These are phyloP conservation scores for Musa beccarii DNA, from an alignment of 176 grass and related monocot species.

Conservation along the genomic window DNA sequence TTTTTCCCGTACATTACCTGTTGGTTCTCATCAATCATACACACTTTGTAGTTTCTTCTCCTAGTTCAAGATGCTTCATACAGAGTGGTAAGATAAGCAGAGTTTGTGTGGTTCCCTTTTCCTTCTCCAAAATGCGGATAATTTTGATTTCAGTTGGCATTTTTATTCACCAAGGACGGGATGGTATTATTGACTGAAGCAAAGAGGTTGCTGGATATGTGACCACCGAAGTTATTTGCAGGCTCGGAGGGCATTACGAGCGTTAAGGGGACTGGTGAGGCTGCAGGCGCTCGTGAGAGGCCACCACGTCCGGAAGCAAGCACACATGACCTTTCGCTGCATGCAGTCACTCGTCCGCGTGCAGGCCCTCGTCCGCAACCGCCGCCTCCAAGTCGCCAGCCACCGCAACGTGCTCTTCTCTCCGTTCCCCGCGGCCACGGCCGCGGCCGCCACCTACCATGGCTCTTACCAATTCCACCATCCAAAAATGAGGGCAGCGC, in stretches of 20 bases:
- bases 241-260: slow-evolving; percentile 10
- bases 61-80: no score
- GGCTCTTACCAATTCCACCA: not conserved
- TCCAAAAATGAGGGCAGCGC: not conserved
- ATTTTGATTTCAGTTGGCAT: no score
- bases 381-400: slow-evolving; percentile 6
- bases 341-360: slow-evolving; percentile 21
- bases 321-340: slow-evolving; percentile 17
- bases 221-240: not conserved
- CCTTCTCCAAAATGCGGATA: no score
- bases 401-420: not conserved
- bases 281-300: slow-evolving; percentile 21
- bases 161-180: no score
- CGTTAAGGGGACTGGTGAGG: slow-evolving; percentile 4
- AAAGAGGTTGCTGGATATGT: no score
- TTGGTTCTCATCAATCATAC: no score
- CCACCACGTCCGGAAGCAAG: slow-evolving; percentile 21
- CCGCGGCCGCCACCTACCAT: not conserved
- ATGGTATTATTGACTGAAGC: no score
- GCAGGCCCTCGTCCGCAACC: slow-evolving; percentile 12
- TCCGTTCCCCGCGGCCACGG: not conserved
- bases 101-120: no score
- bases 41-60: no score
- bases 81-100: no score
- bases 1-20: no score